Base-by-base conservation (phyloP, 2,329 filamentous ascomycete genomes). In the Colletotrichum horii region DNA sequence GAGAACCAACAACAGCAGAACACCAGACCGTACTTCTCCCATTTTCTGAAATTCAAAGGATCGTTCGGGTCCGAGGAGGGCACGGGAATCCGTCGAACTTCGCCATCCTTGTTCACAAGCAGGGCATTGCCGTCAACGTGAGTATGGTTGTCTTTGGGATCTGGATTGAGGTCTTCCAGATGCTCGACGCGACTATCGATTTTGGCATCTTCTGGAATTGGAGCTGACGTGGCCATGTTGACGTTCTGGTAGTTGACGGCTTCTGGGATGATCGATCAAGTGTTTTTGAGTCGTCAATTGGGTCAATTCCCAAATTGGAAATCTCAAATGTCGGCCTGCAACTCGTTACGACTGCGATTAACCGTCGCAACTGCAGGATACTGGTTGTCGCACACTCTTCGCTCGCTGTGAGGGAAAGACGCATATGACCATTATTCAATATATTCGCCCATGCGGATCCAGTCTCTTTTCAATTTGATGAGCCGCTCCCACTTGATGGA, bases 1-100 rank as follows among this genome's bases (percentile, higher is more conserved):
- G 76, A 80, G 68, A 81, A 83, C 80, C 81, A 82, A 69, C 82
- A 83, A 70, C 80, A 82, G 56, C 78, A 75, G 16, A 77, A 56
- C 2, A 79, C 68, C 14, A 80, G 71, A 52, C 67, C 77, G 8
- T 76, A 71, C 61, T 81, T 81, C 58, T 78, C 73, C 79, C 80
- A 82, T 55, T 38, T 36, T 16, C 70, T 60, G 65, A 79, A 79
- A 38, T 81, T 80, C 16, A 82, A 78, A 34, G 81, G 81, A 66
- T 82, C 80, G 48, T 79, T 79, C n/a, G 78, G 79, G 34, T 79
- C 72, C 26, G 75, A 56, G 1, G 77, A 77, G 1, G 78, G 78
- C 5, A 79, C 68, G 3, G 78, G 79, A 6, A 80, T 70, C 16
- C 70, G 75, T 4, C 78, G 75, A 24, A 80, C 61, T 14, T 76